These are phyloP conservation scores for Sanghuangporus sanghuang DNA, from an alignment of 1,284 basidiomycete genomes.

Conservation along the genomic window DNA sequence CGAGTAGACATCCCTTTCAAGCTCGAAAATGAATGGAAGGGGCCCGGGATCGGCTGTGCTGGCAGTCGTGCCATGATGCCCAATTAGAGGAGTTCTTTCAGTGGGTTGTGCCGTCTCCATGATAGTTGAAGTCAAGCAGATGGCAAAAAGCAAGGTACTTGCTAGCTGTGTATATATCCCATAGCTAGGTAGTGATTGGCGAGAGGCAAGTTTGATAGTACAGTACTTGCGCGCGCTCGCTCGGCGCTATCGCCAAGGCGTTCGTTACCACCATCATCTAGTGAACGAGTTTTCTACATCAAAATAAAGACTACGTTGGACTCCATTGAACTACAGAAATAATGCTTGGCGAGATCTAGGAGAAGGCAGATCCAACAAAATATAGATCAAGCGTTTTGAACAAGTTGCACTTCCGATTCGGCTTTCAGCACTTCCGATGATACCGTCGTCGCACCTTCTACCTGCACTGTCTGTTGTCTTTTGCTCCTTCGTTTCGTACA, in stretches of 20 bases:
- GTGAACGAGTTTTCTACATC: background rate
- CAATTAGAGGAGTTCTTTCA: conserved; percentile 15
- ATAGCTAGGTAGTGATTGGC: too few species aligned
- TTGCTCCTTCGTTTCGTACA: background rate
- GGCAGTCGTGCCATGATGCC: background rate
- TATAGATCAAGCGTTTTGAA: background rate
- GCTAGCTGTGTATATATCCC: too few species aligned
- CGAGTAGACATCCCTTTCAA: conserved; percentile 4
- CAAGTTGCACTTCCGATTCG: conserved; percentile 1
- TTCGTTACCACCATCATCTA: background rate
- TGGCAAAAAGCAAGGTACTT: background rate
- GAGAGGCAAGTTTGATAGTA: background rate
- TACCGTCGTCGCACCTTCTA: background rate
- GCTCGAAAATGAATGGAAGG: background rate
- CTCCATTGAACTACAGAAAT: background rate
- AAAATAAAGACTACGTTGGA: too few species aligned
- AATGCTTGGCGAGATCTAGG: background rate
- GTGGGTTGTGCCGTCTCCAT: conserved; percentile 5
- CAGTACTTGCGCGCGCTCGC: background rate
- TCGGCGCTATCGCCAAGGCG: background rate
- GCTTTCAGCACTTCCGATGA: background rate
- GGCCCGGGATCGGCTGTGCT: background rate
- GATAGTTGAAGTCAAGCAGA: background rate
- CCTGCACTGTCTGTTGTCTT: background rate
- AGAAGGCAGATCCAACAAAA: background rate